Base-by-base conservation (phyloP, 768 basidiomycete species). In the Leccinum disarticulatum region DNA sequence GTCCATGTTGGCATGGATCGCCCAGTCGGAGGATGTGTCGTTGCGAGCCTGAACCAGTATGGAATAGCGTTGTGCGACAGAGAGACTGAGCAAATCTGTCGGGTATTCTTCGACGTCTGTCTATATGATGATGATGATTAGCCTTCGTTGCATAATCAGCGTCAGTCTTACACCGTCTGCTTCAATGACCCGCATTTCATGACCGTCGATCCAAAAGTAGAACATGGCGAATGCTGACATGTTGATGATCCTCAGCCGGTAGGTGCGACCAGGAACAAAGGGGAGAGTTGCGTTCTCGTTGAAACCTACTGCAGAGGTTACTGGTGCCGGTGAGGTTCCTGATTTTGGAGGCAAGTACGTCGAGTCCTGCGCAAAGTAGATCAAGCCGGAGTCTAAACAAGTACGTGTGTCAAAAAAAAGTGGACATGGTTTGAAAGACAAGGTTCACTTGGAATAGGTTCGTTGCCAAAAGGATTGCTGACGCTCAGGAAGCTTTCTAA, bases 61-160 rank as follows among this genome's bases (percentile, higher is more conserved):
- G 0, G 95, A 95, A 74, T 96, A 97, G 19, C 96, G 86, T 73
- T 98, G 96, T 0, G 95, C 95, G 31, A 90, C 93, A 14, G 92
- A 81, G 58, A 98, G 58, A 47, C 84, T 81, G 53, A 98, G 67
- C 38, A 89, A 72, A 69, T 92, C 89, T 62, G 87, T 87, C 0
- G 87, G 81, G 43, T 77, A 88, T 61, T 87, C 86, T 68, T 90
- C 81, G 2, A 87, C 80, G 76, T 98, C 96, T 1, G 84, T 90
- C 86, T 91, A 60, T 8, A 60, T 17, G 17, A 25, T 25, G 31
- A 0, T 28, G 47, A 56, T 28, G 46, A 56, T 56, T 54, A 46
- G 60, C 3, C 48, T 30, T 17, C 17, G 22, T 17, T 30, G 52
- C 3, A 48, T 9, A 19, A 46, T 19, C 43, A 46, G 11, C 6